Conservation (phyloP, 495 filamentous ascomycete genomes). For the Podospora anserina region DNA sequence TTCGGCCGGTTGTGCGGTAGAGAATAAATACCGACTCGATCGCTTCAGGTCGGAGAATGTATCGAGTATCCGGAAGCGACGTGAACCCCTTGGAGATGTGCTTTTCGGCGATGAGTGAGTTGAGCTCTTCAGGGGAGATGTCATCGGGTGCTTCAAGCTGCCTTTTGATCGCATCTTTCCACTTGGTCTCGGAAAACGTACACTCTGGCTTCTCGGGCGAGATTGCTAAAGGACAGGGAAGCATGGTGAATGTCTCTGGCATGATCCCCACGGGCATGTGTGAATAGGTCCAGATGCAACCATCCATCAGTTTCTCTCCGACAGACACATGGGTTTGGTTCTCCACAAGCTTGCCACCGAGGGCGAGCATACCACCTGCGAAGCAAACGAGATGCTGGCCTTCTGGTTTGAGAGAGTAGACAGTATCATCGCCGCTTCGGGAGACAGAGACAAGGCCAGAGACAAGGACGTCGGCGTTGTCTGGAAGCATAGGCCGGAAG, state of each 20-base stretch:
- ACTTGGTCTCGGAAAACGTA: conserved; percentile 64
- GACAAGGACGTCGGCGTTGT: conserved; percentile 44
- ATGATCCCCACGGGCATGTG: conserved; percentile 71
- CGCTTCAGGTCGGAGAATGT: conserved; percentile 70
- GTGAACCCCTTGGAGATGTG: conserved; percentile 65
- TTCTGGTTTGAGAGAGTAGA: conserved; percentile 40
- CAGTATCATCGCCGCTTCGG: conserved; percentile 63
- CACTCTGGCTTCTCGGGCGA: conserved; percentile 52
- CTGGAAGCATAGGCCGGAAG: conserved; percentile 59
- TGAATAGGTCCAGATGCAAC: conserved; percentile 82
- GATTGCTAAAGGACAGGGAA: conserved; percentile 48
- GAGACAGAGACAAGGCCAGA: conserved; percentile 55
- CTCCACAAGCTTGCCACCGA: conserved; percentile 69
- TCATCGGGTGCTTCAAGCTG: conserved; percentile 12
- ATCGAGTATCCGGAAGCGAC: conserved; percentile 55
- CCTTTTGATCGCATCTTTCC: conserved; percentile 32
- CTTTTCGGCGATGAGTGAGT: conserved; percentile 52
- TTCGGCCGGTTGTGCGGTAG: conserved; percentile 59
- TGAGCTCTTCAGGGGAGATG: conserved; percentile 18
- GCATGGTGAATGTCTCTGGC: conserved; percentile 66
- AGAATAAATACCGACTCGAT: conserved; percentile 70
- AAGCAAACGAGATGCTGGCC: conserved; percentile 60
- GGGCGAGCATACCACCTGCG: conserved; percentile 76
- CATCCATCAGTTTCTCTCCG: conserved; percentile 70
- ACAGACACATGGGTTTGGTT: conserved; percentile 65